These are phyloP conservation scores for Trichoderma orchidacearum DNA, from an alignment of 495 filamentous ascomycete genomes.

Conservation along the genomic window DNA sequence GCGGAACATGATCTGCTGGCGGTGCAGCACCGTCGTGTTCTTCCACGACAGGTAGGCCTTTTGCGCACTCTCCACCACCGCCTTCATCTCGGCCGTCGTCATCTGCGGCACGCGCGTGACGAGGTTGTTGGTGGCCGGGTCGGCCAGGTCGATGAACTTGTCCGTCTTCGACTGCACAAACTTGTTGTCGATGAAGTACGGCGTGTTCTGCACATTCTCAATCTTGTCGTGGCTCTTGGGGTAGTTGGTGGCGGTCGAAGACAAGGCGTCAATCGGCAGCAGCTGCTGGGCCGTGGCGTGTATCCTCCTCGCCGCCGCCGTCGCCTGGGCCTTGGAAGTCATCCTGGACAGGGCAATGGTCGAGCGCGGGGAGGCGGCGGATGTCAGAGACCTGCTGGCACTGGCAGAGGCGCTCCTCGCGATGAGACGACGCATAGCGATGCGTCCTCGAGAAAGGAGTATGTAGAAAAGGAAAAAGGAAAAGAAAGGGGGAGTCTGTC, in stretches of 20 bases:
- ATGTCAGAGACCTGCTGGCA: not conserved
- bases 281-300: conserved; percentile 51
- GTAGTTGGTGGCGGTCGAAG: conserved; percentile 54
- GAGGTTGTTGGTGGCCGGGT: conserved; percentile 95
- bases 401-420: not conserved
- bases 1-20: conserved; percentile 97
- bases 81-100: conserved; percentile 77
- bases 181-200: conserved; percentile 86
- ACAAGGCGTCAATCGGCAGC: conserved; percentile 33
- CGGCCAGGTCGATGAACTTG: conserved; percentile 82
- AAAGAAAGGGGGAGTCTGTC: not conserved
- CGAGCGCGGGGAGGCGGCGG: not conserved
- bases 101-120: conserved; percentile 96
- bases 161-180: conserved; percentile 64
- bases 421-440: conserved; percentile 2
- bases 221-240: conserved; percentile 76
- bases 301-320: conserved; percentile 27
- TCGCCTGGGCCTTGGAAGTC: conserved; percentile 15
- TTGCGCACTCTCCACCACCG: conserved; percentile 75
- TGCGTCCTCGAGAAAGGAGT: no score
- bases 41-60: conserved; percentile 86
- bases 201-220: conserved; percentile 59
- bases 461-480: not conserved
- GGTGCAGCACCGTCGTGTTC: conserved; percentile 65
- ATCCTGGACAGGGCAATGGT: conserved; percentile 11